These are phyloP conservation scores for Somion occarium DNA, from an alignment of 1,284 basidiomycete species.

Conservation along the genomic window DNA sequence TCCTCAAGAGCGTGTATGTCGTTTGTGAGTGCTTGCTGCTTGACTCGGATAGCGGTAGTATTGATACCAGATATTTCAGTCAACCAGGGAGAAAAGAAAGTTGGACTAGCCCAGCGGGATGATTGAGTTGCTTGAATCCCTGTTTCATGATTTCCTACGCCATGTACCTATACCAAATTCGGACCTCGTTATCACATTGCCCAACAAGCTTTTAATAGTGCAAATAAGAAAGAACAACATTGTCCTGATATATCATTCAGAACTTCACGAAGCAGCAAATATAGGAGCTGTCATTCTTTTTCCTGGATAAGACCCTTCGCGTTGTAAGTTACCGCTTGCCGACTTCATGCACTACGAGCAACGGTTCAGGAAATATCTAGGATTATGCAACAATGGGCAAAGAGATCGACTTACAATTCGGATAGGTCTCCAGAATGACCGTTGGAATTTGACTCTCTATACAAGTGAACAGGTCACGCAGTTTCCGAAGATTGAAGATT, in stretches of 20 bases:
- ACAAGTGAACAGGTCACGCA: constrained; percentile 8
- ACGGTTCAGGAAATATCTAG: neutral
- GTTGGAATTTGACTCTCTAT: constrained; percentile 10
- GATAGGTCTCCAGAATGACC: constrained; percentile 10
- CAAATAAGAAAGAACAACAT: neutral
- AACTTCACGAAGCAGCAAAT: neutral
- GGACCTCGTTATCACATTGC: too few relatives aligned
- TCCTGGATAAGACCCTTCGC: too few relatives aligned
- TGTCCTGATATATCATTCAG: neutral
- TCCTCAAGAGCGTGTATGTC: constrained; percentile 34
- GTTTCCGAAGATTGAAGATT: constrained; percentile 13
- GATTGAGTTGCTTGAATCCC: constrained; percentile 13
- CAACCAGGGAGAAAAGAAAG: constrained; percentile 26
- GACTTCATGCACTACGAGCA: constrained; percentile 6
- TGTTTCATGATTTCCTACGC: neutral
- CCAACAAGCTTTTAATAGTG: neutral
- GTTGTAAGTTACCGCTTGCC: constrained; percentile 5
- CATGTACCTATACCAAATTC: too few relatives aligned
- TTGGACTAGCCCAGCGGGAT: constrained; percentile 27
- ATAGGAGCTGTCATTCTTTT: neutral
- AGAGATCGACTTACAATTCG: constrained; percentile 7
- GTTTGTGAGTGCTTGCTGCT: constrained; percentile 27
- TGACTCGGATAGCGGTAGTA: neutral
- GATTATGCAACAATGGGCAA: neutral
- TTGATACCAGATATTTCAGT: constrained; percentile 15